Base-by-base conservation (phyloP, 1,284 basidiomycete species). In the Microbotryomycetes sp. region DNA sequence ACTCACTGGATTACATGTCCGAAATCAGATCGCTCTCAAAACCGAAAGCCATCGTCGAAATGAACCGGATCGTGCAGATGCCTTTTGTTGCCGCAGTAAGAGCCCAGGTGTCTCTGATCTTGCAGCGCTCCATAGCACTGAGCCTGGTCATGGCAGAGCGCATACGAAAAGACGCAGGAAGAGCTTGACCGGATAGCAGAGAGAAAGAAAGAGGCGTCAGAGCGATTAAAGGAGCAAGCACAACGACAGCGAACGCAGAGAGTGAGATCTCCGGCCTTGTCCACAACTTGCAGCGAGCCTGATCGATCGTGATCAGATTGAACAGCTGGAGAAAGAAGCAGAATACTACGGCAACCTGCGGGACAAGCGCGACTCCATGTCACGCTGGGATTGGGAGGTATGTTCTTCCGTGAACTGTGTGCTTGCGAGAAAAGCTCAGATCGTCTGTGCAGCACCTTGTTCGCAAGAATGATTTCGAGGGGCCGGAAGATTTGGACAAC, bases 221-320 rank as follows among this genome's bases (percentile, higher is more conserved):
- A 83, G 59, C 85, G 91, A 70, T 73, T 99, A 52, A 91, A 94
- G 75, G 92, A 97, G 75, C 84, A 96, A 72, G 89, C 91, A n/a
- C 86, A 89, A 0, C 89, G 86, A 73, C 86, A 86, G 65, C 78
- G 94, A 11, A 78, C 84, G 66, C 91, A 97, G 70, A 94, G 92
- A 81, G 89, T 87, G 59, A n/a, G 74, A 65, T 26, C 30, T 45
- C 5, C 23, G 13, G 5, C 3, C 35, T 18, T 9, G 18, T 18
- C 35, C 18, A 11, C 11, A 18, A 41, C 35, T 13, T 51, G 31
- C 28, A 50, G 50, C 31, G 23, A 45, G 1, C n/a, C 35, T 41
- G 18, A 41, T 41, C 11, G 35, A 41, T 41, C 35, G 11, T 11
- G 18, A 41, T 18, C 16, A 49, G 53, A 23, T 58, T 21, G 63